A percentile compares a stretch with the other conserved stretches of the same genome.
These are phyloP conservation scores for Kockiozyma suomiensis DNA, from an alignment of 805 yeast species.

Conservation along the genomic window DNA sequence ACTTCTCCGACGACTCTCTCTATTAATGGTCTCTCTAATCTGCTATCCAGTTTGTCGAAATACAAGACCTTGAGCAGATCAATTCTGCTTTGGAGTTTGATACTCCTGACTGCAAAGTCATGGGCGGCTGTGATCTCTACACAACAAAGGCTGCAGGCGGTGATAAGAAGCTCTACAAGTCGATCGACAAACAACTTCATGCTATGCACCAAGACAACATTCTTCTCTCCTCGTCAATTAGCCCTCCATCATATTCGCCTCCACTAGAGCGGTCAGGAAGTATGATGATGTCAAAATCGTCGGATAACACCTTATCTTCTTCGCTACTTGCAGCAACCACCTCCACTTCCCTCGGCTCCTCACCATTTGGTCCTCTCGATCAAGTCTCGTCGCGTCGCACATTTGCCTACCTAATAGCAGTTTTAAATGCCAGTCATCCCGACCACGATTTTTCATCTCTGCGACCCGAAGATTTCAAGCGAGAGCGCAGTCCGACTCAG, in stretches of 20 bases:
- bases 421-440: constrained; percentile 88
- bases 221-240: constrained; percentile 32
- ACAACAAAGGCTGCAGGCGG: constrained; percentile 89
- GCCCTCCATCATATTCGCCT: constrained; percentile 36
- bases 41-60: constrained; percentile 74
- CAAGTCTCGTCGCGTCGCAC: constrained; percentile 83
- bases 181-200: constrained; percentile 80
- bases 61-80: constrained; percentile 86
- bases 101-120: constrained; percentile 71
- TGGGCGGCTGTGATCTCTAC: constrained; percentile 90
- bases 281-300: constrained; percentile 6
- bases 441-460: constrained; percentile 91
- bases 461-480: constrained; percentile 73
- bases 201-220: constrained; percentile 43
- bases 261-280: constrained; percentile 28
- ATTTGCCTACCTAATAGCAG: constrained; percentile 87
- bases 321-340: constrained; percentile 12
- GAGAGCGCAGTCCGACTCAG: constrained; percentile 48
- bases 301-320: constrained; percentile 9
- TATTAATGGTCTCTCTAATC: constrained; percentile 1
- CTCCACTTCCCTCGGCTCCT: constrained; percentile 39
- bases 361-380: constrained; percentile 90
- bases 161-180: constrained; percentile 84
- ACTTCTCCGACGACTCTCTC: background rate
- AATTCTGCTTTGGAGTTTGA: constrained; percentile 83